phyloP scores from a whole-genome alignment of 108 stramenopile genomes.

The Nitzschia sp. region DNA sequence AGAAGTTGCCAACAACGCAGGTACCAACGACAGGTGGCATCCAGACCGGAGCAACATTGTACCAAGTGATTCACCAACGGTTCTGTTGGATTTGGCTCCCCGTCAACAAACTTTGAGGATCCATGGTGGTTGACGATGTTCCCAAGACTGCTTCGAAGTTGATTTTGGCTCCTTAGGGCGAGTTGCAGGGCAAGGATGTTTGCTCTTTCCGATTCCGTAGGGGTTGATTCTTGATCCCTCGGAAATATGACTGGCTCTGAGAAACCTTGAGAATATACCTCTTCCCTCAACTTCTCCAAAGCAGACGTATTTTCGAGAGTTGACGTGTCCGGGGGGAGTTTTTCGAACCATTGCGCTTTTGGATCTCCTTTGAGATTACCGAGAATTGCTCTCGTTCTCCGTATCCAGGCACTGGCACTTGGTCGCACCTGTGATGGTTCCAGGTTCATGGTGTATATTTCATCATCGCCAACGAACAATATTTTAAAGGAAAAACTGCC shows the following conservation, averaged over 20 bases:
- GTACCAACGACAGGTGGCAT: conserved; percentile 43
- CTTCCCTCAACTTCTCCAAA: conserved; percentile 25
- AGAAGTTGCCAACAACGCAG: conserved; percentile 36
- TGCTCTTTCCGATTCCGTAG: conserved; percentile 1
- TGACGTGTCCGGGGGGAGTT: conserved; percentile 57
- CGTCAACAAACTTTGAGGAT: conserved; percentile 27
- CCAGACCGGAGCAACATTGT: conserved; percentile 31
- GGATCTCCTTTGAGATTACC: neutral
- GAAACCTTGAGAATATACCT: neutral
- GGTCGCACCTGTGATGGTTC: conserved; percentile 60
- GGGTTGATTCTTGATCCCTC: conserved; percentile 1
- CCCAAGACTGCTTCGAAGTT: conserved; percentile 57
- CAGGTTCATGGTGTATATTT: conserved; percentile 64
- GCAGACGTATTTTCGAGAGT: conserved; percentile 41
- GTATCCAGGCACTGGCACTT: conserved; percentile 67
- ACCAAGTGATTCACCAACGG: conserved; percentile 42
- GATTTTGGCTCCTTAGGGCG: conserved; percentile 46
- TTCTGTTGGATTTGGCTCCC: conserved; percentile 47
- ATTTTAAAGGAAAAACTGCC: conserved; percentile 44
- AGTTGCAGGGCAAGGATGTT: conserved; percentile 24
- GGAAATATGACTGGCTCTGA: conserved; percentile 5
- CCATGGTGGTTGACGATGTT: conserved; percentile 42
- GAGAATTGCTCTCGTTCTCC: conserved; percentile 59
- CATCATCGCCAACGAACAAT: conserved; percentile 59
- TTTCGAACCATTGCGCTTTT: conserved; percentile 12